Percentiles rank a stretch among this genome's conserved stretches.
Evolutionary conservation across 148 eudicot genomes (phyloP).

Genomic region (Camellia japonica): DNA sequence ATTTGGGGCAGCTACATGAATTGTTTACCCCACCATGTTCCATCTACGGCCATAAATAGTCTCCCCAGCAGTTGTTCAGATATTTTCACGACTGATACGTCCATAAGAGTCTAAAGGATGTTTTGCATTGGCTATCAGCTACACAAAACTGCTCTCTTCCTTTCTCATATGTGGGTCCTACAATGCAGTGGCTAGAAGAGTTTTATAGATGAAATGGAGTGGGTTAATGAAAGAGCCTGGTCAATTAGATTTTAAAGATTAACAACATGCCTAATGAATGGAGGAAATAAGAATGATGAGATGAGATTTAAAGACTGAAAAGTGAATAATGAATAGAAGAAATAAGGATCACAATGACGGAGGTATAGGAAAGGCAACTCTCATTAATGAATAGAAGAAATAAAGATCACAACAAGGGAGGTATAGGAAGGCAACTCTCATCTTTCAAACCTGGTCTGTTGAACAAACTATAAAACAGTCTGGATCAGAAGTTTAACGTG

Average conservation of each 20-base stretch:
- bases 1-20: slow-evolving; percentile 7
- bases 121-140: not conserved
- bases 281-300: not conserved
- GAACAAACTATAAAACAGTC: not conserved
- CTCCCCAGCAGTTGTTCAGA: slow-evolving; percentile 7
- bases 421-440: not conserved
- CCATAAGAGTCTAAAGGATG: not conserved
- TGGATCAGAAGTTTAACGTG: not conserved
- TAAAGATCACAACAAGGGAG: no score
- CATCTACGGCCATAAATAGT: not conserved
- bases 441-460: not conserved
- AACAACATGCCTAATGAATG: not conserved
- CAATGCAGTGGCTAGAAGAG: not conserved
- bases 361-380: no score
- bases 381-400: no score
- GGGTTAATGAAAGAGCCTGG: not conserved
- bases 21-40: slow-evolving; percentile 1
- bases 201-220: not conserved
- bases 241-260: not conserved
- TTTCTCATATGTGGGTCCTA: not conserved
- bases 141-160: not conserved
- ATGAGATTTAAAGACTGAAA: not conserved
- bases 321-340: not conserved
- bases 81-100: slow-evolving; percentile 2
- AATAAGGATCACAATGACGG: not conserved